phyloP scores from a whole-genome alignment of 1,284 basidiomycete genomes.

The Naganishia sp. region DNA sequence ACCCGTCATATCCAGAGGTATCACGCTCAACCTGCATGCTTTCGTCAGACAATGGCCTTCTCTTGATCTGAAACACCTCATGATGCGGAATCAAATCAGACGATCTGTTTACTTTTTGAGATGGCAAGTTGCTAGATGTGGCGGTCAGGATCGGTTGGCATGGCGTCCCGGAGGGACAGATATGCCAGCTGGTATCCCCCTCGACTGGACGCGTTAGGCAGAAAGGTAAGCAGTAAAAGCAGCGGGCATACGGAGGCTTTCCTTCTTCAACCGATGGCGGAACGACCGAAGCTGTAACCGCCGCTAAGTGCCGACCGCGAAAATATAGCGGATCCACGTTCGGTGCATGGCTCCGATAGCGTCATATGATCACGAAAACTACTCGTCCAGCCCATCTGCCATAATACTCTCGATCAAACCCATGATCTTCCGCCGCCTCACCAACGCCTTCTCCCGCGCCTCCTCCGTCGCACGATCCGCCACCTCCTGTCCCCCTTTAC shows the following conservation, averaged over 20 bases:
- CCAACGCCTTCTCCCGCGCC: constrained; percentile 12
- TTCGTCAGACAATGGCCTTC: constrained; percentile 7
- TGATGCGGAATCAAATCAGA: neutral
- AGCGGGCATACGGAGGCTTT: no score
- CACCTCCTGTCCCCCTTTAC: neutral
- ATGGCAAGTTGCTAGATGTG: no score
- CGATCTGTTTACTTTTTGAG: neutral
- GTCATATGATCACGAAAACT: neutral
- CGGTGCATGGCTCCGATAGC: neutral
- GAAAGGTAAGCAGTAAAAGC: no score
- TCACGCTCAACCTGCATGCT: no score
- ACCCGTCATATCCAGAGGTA: no score
- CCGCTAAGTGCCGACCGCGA: no score
- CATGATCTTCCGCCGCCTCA: constrained; percentile 23
- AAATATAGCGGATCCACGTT: neutral
- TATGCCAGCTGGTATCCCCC: no score
- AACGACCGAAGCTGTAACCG: no score
- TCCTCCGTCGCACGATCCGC: neutral
- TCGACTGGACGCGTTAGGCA: no score
- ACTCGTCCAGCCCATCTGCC: constrained; percentile 7
- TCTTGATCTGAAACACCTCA: constrained; percentile 7
- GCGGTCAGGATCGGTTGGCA: no score
- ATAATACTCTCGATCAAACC: constrained; percentile 24
- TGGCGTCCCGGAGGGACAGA: no score
- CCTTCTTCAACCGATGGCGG: no score